Conservation (phyloP, 768 basidiomycete genomes). For the Russula foetens region DNA sequence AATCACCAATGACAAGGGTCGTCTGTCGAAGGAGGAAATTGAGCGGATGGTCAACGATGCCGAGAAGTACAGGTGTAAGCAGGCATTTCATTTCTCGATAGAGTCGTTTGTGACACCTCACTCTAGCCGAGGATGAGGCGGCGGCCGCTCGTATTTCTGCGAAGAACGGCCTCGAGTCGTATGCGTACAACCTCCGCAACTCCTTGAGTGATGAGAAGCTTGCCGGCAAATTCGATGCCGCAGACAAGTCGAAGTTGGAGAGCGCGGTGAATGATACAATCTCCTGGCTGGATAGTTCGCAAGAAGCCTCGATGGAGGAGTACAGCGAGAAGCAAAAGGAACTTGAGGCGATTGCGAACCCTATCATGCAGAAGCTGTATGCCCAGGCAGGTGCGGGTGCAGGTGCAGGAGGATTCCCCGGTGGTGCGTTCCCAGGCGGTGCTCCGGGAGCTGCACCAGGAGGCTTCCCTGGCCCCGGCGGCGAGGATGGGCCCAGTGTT, state of each 20-base stretch:
- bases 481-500: slow-evolving; percentile 81
- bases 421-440: slow-evolving; percentile 32
- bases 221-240: slow-evolving; percentile 77
- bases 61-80: slow-evolving; percentile 79
- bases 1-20: slow-evolving; percentile 95
- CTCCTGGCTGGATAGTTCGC: slow-evolving; percentile 76
- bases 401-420: slow-evolving; percentile 43
- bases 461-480: slow-evolving; percentile 40
- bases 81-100: background rate
- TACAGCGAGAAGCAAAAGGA: slow-evolving; percentile 92
- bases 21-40: slow-evolving; percentile 95
- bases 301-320: slow-evolving; percentile 91
- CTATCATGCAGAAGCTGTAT: slow-evolving; percentile 70
- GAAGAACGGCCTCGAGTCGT: slow-evolving; percentile 93
- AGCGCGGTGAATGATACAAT: slow-evolving; percentile 75
- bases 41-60: slow-evolving; percentile 96
- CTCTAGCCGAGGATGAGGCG: slow-evolving; percentile 75
- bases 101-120: slow-evolving; percentile 11
- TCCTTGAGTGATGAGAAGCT: slow-evolving; percentile 81
- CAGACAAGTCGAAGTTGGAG: slow-evolving; percentile 81
- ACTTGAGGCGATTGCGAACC: slow-evolving; percentile 75
- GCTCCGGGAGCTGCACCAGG: slow-evolving; percentile 55
- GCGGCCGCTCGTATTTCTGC: slow-evolving; percentile 74
- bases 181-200: slow-evolving; percentile 92
- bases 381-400: slow-evolving; percentile 39